Evolutionary conservation across 2,329 filamentous ascomycete species (phyloP), one percentile per base, ranked within the genome.

Genomic region (Phoma herbarum): DNA sequence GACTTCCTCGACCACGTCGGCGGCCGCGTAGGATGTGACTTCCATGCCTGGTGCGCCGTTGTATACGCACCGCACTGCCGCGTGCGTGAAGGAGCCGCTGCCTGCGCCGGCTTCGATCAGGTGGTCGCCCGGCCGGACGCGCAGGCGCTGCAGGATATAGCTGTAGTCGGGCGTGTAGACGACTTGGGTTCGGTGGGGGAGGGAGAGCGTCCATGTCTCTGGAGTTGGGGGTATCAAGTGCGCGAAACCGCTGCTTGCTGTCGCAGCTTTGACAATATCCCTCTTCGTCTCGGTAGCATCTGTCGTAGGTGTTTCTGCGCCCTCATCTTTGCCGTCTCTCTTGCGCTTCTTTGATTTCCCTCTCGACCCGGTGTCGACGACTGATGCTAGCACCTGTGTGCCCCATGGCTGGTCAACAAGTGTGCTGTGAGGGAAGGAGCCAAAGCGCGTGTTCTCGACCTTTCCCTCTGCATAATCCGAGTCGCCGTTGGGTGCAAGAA

Each of bases 341-440:
- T 82, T 83, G 53, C 85, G 82, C 77, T 82, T 80, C 69, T 72
- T 73, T 8, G 66, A 68, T 50, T 90, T 85, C 31, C 92, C 92
- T 68, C 93, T 84, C n/a, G 92, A 95, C 12, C 93, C 93, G 0
- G 93, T 97, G 71, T 97, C 92, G 56, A 97, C 93, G 29, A 89
- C 87, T 1, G 93, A 97, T 8, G 95, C 95, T 45, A 92, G 85
- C 22, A 98, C 88, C 75, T 98, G 95, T 7, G 91, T 92, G 26
- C 95, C 95, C 94, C 94, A 98, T 41, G 91, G 90, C 52, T 93
- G 82, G 5, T 87, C 83, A 54, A 97, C 72, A 25, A 84, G 75
- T 0, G 81, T 83, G 61, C 74, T 81, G 66, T 84, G 82, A 2
- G 82, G 82, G 54, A 81, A 84, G 14, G 93, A 97, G 47, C 95